Base-by-base conservation (phyloP, 768 basidiomycete genomes). In the Russula ochroleuca region DNA sequence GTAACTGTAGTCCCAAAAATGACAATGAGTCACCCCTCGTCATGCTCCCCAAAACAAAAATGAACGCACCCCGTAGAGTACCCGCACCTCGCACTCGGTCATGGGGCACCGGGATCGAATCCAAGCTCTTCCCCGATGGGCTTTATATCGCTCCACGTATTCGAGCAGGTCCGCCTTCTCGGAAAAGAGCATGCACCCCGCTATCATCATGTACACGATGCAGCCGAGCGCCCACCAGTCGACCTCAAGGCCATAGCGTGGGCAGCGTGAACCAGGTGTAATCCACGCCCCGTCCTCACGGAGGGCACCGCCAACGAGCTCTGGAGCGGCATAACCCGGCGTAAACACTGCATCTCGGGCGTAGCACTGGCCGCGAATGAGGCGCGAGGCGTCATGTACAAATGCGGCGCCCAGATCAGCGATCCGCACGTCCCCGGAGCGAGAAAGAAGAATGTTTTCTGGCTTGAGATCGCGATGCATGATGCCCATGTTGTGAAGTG, bases 211-310 rank as follows among this genome's bases (percentile, higher is more conserved):
- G 48, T 37, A 68, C 62, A 68, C 51, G 54, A 68, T 62, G 59
- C 68, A 68, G 23, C 68, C 68, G 28, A 68, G 66, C 38, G 59
- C 66, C 68, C 68, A 68, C 68, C 68, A 68, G 52, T 68, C 68
- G 38, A 67, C 66, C 52, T 64, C 59, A 28, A 64, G 53, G 50
- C 68, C 68, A 21, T 68, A 68, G 28, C 57, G 49, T 41, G 62
- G 57, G 38, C 60, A 58, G 23, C 57, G 61, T 15, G 48, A 59
- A 5, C 57, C 61, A 5, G 65, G 61, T 2, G 59, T 50, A 15
- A 61, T 47, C 60, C 67, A 67, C 33, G 61, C 61, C 15, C 65
- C 59, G 54, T 68, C 61, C 3, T 57, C 58, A 11, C 55, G 61
- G 38, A 59, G 33, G 10, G 54, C 65, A 41, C 31, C 33, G 2